Percentiles rank a stretch among this genome's conserved stretches.
These are phyloP conservation scores for bread wheat (Triticum aestivum) DNA, from an alignment of 176 grass and related monocot genomes.

Conservation along the genomic window IWGSC_CS_RefSeq_v2.1 NC_057811.1:389740643-389741142, in stretches of 20 bases:
- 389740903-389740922: constrained; percentile 75
- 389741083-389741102: constrained; percentile 71
- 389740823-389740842: not conserved
- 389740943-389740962: constrained; percentile 76
- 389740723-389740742: not conserved
- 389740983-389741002: constrained; percentile 71
- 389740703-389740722: not conserved
- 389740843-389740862: constrained; percentile 38
- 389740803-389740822: not conserved
- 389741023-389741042: constrained; percentile 94
- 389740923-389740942: constrained; percentile 90
- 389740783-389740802: not conserved
- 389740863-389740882: constrained; percentile 65
- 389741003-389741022: constrained; percentile 84
- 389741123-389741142: constrained; percentile 95
- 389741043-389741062: constrained; percentile 90
- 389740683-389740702: constrained; percentile 1
- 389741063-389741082: constrained; percentile 77
- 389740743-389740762: not conserved
- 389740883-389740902: constrained; percentile 84
- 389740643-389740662: not conserved
- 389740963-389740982: constrained; percentile 92
- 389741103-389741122: constrained; percentile 85
- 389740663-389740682: not conserved
- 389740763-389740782: constrained; percentile 2